These are phyloP conservation scores for Sanguinoderma infundibulare DNA, from an alignment of 1,284 basidiomycete genomes.

Conservation along the genomic window DNA sequence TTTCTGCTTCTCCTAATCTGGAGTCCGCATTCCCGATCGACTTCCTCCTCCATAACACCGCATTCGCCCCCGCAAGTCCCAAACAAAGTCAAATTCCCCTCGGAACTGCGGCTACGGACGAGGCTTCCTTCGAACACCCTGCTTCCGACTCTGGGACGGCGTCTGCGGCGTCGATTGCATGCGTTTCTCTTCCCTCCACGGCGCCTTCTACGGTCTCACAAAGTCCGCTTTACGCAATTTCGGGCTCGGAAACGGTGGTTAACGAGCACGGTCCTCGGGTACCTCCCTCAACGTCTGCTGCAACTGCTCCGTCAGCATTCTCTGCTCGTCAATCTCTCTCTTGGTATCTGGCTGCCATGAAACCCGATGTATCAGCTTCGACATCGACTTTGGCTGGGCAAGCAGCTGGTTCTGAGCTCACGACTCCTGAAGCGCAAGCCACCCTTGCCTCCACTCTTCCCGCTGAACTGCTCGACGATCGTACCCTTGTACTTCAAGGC, in stretches of 20 bases:
- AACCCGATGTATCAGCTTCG: not conserved
- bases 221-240: not conserved
- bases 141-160: not conserved
- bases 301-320: not conserved
- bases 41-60: not conserved
- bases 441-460: conserved; percentile 32
- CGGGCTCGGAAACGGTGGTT: not conserved
- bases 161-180: not conserved
- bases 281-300: not conserved
- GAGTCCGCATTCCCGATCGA: not conserved
- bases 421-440: not conserved
- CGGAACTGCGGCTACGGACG: not conserved
- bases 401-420: not conserved
- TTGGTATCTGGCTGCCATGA: conserved; percentile 19
- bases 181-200: not conserved
- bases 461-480: conserved; percentile 48
- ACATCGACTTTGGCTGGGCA: not conserved
- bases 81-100: not conserved
- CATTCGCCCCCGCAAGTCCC: not conserved
- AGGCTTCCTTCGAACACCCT: too few relatives aligned
- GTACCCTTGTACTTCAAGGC: conserved; percentile 51
- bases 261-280: not conserved
- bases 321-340: conserved; percentile 25
- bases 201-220: not conserved
- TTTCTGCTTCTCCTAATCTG: not conserved